A percentile compares a stretch with the other conserved stretches of the same genome.
Conservation (phyloP, 2,329 filamentous ascomycete genomes). For the Metarhizium sp. region DNA sequence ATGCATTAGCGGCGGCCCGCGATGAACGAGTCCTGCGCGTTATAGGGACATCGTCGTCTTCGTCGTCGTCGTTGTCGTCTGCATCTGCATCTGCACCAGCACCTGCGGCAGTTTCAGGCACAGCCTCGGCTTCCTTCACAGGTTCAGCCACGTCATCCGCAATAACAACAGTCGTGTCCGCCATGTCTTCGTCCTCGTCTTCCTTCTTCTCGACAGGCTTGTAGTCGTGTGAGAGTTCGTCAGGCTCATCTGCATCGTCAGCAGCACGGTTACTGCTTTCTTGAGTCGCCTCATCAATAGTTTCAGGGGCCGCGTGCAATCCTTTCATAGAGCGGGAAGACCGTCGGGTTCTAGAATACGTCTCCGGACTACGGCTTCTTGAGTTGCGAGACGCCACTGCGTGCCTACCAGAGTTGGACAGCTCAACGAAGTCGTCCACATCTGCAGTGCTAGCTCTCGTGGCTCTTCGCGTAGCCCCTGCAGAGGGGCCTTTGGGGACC, state of each 20-base stretch:
- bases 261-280: conserved; percentile 33
- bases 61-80: conserved; percentile 30
- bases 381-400: conserved; percentile 39
- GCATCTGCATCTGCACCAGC: conserved; percentile 26
- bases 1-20: conserved; percentile 20
- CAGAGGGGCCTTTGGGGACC: conserved; percentile 20
- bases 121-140: conserved; percentile 19
- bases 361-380: conserved; percentile 47
- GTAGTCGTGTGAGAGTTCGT: conserved; percentile 27
- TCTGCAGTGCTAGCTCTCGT: conserved; percentile 48
- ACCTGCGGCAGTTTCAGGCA: conserved; percentile 15
- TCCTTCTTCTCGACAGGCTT: conserved; percentile 19
- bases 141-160: conserved; percentile 14
- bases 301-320: conserved; percentile 36
- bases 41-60: conserved; percentile 38
- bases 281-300: conserved; percentile 44
- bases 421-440: conserved; percentile 44
- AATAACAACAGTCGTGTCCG: conserved; percentile 10
- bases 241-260: conserved; percentile 25
- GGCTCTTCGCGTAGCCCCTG: conserved; percentile 30
- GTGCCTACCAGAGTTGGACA: conserved; percentile 53
- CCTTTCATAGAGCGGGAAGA: conserved; percentile 42
- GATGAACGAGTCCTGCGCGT: conserved; percentile 35
- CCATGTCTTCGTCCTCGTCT: conserved; percentile 20
- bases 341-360: conserved; percentile 30